These are phyloP conservation scores for Amoeboaphelidium occidentale DNA, from an alignment of 371 early-diverging fungal genomes.

Conservation along the genomic window DNA sequence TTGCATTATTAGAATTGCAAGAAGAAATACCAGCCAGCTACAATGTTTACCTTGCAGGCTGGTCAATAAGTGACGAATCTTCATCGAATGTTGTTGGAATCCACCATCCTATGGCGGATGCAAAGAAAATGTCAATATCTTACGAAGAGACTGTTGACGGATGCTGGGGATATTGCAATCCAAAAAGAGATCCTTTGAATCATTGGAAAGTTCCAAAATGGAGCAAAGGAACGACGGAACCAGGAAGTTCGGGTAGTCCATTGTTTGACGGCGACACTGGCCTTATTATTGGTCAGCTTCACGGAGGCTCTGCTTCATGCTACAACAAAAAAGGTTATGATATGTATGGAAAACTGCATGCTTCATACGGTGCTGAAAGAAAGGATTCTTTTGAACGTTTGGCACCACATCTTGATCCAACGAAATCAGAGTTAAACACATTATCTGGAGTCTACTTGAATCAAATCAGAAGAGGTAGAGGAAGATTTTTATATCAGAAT, in stretches of 20 bases:
- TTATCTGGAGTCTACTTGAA: neutral
- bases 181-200: conserved; percentile 10
- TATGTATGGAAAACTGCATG: conserved; percentile 11
- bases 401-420: neutral
- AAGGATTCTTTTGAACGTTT: neutral
- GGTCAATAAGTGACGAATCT: conserved; percentile 10
- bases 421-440: neutral
- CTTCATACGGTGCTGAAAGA: neutral
- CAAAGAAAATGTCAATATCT: conserved; percentile 21
- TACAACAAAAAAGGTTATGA: conserved; percentile 20
- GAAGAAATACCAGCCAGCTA: conserved; percentile 22
- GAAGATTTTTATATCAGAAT: neutral
- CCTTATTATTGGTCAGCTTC: conserved; percentile 22
- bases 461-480: neutral
- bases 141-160: conserved; percentile 8
- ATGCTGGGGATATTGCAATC: conserved; percentile 11
- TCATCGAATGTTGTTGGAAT: conserved; percentile 15
- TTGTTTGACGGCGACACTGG: conserved; percentile 16
- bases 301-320: conserved; percentile 21
- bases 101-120: conserved; percentile 23
- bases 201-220: conserved; percentile 12
- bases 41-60: conserved; percentile 18
- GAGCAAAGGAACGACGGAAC: conserved; percentile 18
- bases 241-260: conserved; percentile 23
- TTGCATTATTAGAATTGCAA: conserved; percentile 18